These are phyloP conservation scores for Teratosphaeria viscida DNA, from an alignment of 2,329 filamentous ascomycete genomes.

Conservation along the genomic window DNA sequence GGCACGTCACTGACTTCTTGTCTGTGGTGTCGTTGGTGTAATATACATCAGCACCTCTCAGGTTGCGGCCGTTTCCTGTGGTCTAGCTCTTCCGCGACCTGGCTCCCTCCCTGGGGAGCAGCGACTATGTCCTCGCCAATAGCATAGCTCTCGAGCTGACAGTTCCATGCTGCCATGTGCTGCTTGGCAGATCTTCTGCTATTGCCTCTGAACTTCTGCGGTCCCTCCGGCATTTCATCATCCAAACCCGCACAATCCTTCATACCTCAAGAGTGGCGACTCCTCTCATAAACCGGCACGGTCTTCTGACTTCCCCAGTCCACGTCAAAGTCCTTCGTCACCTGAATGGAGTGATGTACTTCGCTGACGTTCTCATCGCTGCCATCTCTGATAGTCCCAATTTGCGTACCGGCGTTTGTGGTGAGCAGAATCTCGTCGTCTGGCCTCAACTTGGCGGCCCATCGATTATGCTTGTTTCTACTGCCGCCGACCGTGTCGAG, in stretches of 20 bases:
- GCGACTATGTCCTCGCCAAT: too few species aligned
- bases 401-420: neutral
- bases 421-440: slow-evolving; percentile 4
- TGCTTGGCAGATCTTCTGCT: neutral
- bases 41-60: too few species aligned
- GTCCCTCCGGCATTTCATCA: neutral
- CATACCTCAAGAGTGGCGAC: neutral
- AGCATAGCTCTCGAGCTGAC: too few species aligned
- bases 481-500: neutral
- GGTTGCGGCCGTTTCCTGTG: too few species aligned
- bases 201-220: neutral
- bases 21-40: too few species aligned
- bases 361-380: neutral
- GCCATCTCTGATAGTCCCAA: neutral
- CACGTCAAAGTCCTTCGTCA: slow-evolving; percentile 3
- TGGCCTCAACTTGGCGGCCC: neutral
- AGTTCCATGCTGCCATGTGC: too few species aligned
- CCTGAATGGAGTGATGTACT: neutral
- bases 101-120: too few species aligned
- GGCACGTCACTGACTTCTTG: too few species aligned
- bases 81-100: too few species aligned
- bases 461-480: neutral
- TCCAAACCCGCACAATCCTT: neutral
- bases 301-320: slow-evolving; percentile 3
- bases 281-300: neutral